phyloP scores from a whole-genome alignment of 1,284 basidiomycete species.

The Cryptococcus amylolentus region DNA sequence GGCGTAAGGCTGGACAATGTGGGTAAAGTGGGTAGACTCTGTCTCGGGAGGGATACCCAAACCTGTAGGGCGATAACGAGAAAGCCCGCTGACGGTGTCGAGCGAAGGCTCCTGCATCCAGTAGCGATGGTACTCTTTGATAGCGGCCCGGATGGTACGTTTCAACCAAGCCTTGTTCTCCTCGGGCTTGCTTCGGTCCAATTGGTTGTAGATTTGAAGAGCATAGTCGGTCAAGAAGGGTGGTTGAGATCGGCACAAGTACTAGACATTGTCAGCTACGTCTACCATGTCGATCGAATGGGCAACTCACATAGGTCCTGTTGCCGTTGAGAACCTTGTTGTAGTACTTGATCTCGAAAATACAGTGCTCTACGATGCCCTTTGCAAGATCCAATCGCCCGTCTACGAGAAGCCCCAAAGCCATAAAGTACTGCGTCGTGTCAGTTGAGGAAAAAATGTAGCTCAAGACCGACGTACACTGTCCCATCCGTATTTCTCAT shows the following conservation, averaged over 20 bases:
- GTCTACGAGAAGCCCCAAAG: slow-evolving; percentile 85
- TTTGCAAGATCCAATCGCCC: slow-evolving; percentile 90
- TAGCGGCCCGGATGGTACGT: slow-evolving; percentile 89
- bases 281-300: background rate
- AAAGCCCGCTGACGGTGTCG: slow-evolving; percentile 87
- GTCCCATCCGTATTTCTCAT: slow-evolving; percentile 67
- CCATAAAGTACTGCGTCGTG: slow-evolving; percentile 43
- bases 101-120: slow-evolving; percentile 93
- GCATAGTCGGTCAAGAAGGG: slow-evolving; percentile 99
- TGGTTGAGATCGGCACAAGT: slow-evolving; percentile 91
- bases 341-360: slow-evolving; percentile 98
- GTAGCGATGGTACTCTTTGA: slow-evolving; percentile 97
- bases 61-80: slow-evolving; percentile 90
- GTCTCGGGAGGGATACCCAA: slow-evolving; percentile 96
- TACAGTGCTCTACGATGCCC: slow-evolving; percentile 97
- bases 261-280: slow-evolving; percentile 55
- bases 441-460: background rate
- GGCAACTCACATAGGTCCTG: slow-evolving; percentile 43
- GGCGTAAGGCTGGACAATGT: slow-evolving; percentile 92
- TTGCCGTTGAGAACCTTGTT: slow-evolving; percentile 63
- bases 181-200: slow-evolving; percentile 76
- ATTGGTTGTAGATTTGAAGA: slow-evolving; percentile 92
- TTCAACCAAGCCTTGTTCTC: slow-evolving; percentile 89
- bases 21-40: slow-evolving; percentile 95
- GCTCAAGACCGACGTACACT: slow-evolving; percentile 27